Evolutionary conservation across 495 filamentous ascomycete genomes (phyloP).

Genomic region (Astrocystis sublimbata): DNA sequence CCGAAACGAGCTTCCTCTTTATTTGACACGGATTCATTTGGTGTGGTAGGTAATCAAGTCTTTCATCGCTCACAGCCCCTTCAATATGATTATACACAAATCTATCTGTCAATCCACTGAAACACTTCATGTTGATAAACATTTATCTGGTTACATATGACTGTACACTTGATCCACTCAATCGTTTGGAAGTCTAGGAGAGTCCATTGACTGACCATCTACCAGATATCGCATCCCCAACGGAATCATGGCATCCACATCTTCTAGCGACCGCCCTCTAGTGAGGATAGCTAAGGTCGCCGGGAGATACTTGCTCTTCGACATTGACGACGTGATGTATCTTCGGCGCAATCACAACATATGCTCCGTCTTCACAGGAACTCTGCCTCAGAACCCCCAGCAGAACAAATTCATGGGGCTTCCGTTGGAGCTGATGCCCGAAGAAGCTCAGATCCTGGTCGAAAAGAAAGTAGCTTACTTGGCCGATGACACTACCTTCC

Average conservation of each 20-base stretch:
- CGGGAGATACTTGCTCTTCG: conserved; percentile 85
- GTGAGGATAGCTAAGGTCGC: conserved; percentile 82
- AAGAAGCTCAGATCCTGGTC: conserved; percentile 82
- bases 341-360: conserved; percentile 81
- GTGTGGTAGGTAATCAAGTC: conserved; percentile 21
- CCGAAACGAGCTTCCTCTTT: not conserved
- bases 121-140: conserved; percentile 38
- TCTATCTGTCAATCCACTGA: conserved; percentile 95
- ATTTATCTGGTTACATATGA: conserved; percentile 43
- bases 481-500: conserved; percentile 70
- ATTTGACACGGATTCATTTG: too few relatives aligned
- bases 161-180: conserved; percentile 21
- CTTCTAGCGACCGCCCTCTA: conserved; percentile 24
- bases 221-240: conserved; percentile 17
- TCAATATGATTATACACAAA: conserved; percentile 67
- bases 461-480: conserved; percentile 78
- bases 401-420: conserved; percentile 94
- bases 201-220: conserved; percentile 22
- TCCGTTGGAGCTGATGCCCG: conserved; percentile 84
- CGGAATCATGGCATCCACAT: conserved; percentile 28
- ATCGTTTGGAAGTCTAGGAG: conserved; percentile 10
- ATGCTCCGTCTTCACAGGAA: conserved; percentile 82
- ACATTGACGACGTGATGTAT: conserved; percentile 77
- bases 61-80: conserved; percentile 3
- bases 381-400: conserved; percentile 85